Percentiles rank a stretch among this genome's conserved stretches.
Evolutionary conservation across 192 early-diverging fungal genomes (phyloP).

Genomic region (Coemansia sp.): DNA sequence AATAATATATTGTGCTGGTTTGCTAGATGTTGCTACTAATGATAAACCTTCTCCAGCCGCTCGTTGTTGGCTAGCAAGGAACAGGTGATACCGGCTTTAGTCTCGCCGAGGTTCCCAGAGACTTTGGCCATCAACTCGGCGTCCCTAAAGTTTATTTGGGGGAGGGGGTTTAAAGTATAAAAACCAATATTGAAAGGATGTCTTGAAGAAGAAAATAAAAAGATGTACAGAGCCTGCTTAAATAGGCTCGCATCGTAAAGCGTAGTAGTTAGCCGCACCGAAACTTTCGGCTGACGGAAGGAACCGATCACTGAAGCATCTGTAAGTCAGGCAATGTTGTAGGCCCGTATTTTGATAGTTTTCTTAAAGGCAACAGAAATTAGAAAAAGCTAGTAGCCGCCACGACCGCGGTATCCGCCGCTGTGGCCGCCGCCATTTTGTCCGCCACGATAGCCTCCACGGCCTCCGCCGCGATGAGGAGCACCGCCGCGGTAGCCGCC

Average conservation of each 20-base stretch:
- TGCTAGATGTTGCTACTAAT: neutral
- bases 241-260: too few relatives aligned
- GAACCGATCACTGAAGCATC: neutral
- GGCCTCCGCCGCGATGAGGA: slow-evolving; percentile 10
- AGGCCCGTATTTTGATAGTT: neutral
- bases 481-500: slow-evolving; percentile 17
- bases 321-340: neutral
- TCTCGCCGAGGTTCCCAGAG: slow-evolving; percentile 90
- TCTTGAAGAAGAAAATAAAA: neutral
- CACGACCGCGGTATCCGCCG: slow-evolving; percentile 26
- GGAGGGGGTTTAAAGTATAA: too few relatives aligned
- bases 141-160: slow-evolving; percentile 72
- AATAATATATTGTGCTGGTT: too few relatives aligned
- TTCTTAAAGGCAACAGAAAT: neutral
- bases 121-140: slow-evolving; percentile 84
- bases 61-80: slow-evolving; percentile 38
- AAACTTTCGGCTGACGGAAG: too few relatives aligned
- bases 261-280: too few relatives aligned
- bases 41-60: slow-evolving; percentile 48
- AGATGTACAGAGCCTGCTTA: neutral
- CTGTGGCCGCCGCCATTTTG: slow-evolving; percentile 13
- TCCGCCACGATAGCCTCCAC: slow-evolving; percentile 13
- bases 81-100: slow-evolving; percentile 94
- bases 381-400: slow-evolving; percentile 19
- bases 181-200: too few relatives aligned